Percentiles rank a stretch among this genome's conserved stretches.
Evolutionary conservation across 1,284 basidiomycete genomes (phyloP).

Genomic region (Ceratobasidium sp.): DNA sequence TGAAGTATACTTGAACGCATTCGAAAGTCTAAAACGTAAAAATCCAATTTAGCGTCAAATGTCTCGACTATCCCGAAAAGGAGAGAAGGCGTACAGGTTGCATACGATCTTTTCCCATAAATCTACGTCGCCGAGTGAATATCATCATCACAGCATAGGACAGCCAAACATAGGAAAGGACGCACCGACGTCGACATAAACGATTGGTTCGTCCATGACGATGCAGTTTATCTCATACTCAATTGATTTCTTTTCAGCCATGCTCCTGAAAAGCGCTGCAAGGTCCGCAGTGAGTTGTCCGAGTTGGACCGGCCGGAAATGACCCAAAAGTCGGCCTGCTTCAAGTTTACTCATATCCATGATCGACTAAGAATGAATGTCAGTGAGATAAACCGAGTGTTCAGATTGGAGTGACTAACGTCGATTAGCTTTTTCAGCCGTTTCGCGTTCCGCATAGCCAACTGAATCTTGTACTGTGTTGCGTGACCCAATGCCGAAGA

Average conservation of each 20-base stretch:
- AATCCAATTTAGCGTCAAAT: background rate
- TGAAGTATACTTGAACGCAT: constrained; percentile 57
- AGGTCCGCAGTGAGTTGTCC: constrained; percentile 53
- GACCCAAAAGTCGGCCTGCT: constrained; percentile 46
- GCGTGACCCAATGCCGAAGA: constrained; percentile 44
- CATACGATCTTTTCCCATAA: constrained; percentile 56
- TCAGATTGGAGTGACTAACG: constrained; percentile 50
- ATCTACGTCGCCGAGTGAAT: constrained; percentile 44
- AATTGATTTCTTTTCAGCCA: constrained; percentile 54
- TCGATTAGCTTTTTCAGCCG: constrained; percentile 55
- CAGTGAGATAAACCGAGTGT: constrained; percentile 41
- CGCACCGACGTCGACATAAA: constrained; percentile 51
- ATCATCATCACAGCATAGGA: background rate
- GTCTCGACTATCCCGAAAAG: background rate
- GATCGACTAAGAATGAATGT: constrained; percentile 2
- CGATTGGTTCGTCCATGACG: constrained; percentile 43
- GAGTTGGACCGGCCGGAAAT: constrained; percentile 53
- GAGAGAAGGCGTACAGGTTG: constrained; percentile 25
- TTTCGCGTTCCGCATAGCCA: constrained; percentile 54
- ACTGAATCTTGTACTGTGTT: constrained; percentile 51
- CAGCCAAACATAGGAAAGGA: background rate
- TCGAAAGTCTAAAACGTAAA: constrained; percentile 49
- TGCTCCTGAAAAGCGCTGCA: constrained; percentile 55
- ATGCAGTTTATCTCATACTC: constrained; percentile 49
- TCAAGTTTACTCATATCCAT: constrained; percentile 41